Conservation (phyloP, 2,329 filamentous ascomycete genomes). For the Cytospora paraplurivora region DNA sequence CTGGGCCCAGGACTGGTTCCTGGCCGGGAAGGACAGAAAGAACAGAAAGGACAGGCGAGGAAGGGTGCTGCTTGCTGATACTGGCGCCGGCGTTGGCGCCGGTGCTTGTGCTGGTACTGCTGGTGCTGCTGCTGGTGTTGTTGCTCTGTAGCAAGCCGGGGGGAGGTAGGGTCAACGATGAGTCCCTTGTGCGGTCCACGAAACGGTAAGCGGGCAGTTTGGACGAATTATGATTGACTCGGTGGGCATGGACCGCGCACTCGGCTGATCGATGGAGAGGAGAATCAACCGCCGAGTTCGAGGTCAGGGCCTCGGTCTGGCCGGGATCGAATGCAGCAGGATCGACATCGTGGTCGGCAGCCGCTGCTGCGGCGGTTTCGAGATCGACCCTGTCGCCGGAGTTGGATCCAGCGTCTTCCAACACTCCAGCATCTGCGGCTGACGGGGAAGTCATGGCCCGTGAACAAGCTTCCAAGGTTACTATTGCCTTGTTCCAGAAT, state of each 20-base stretch:
- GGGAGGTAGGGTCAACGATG: conserved; percentile 30
- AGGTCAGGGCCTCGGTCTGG: background rate
- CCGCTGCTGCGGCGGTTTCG: conserved; percentile 18
- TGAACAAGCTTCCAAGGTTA: conserved; percentile 8
- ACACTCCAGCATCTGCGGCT: conserved; percentile 9
- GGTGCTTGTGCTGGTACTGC: conserved; percentile 29
- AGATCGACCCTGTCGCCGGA: conserved; percentile 18
- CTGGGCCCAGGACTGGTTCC: background rate
- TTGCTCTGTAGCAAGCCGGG: conserved; percentile 29
- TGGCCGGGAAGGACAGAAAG: conserved; percentile 2
- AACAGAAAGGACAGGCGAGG: conserved; percentile 8
- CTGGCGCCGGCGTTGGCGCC: conserved; percentile 1
- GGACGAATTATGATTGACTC: conserved; percentile 56
- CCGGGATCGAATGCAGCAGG: conserved; percentile 1
- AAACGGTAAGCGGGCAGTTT: conserved; percentile 59
- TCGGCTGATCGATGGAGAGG: conserved; percentile 1
- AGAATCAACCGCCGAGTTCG: background rate
- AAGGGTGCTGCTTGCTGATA: conserved; percentile 26
- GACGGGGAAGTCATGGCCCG: conserved; percentile 23
- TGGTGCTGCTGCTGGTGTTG: conserved; percentile 30
- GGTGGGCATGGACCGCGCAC: conserved; percentile 45
- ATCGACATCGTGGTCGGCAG: conserved; percentile 11
- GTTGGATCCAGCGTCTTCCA: conserved; percentile 15
- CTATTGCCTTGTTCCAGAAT: conserved; percentile 13
- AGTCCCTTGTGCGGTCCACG: conserved; percentile 41